Conservation (phyloP, 306 rosid species). For the Hippophae tibetana region DNA sequence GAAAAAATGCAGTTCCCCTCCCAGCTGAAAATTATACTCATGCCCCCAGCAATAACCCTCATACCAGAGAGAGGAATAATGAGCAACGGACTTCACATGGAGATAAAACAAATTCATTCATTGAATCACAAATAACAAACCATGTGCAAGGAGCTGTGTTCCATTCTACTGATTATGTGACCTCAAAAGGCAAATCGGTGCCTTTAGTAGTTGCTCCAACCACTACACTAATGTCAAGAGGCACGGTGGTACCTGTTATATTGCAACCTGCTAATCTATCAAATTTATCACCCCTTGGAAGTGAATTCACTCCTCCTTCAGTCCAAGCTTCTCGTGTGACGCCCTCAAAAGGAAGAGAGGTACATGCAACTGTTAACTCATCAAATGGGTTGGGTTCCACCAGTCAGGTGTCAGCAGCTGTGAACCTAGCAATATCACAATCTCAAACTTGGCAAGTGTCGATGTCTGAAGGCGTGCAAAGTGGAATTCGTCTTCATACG, state of each 20-base stretch:
- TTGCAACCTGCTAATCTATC: constrained; percentile 38
- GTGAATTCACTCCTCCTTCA: constrained; percentile 28
- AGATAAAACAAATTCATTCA: constrained; percentile 21
- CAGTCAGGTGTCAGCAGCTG: constrained; percentile 29
- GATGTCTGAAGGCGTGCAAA: constrained; percentile 20
- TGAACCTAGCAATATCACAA: constrained; percentile 34
- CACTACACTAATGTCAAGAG: constrained; percentile 30
- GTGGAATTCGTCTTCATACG: constrained; percentile 16
- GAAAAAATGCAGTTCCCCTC: constrained; percentile 47
- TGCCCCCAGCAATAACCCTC: constrained; percentile 29
- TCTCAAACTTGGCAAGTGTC: constrained; percentile 33
- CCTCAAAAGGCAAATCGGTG: constrained; percentile 26
- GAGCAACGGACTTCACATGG: constrained; percentile 25
- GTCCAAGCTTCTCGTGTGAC: constrained; percentile 28
- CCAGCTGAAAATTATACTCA: constrained; percentile 29
- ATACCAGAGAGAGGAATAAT: constrained; percentile 36
- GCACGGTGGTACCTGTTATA: constrained; percentile 42
- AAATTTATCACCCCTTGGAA: constrained; percentile 34
- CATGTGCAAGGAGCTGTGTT: constrained; percentile 22
- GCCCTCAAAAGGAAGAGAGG: constrained; percentile 25
- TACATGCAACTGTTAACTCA: constrained; percentile 12
- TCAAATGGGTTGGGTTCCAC: constrained; percentile 31
- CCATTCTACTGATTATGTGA: constrained; percentile 25
- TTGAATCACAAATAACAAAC: constrained; percentile 31
- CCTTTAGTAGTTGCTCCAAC: constrained; percentile 29